These are phyloP conservation scores for Naegleria fowleri DNA, from an alignment of 208 protist genomes.

Conservation along the genomic window DNA sequence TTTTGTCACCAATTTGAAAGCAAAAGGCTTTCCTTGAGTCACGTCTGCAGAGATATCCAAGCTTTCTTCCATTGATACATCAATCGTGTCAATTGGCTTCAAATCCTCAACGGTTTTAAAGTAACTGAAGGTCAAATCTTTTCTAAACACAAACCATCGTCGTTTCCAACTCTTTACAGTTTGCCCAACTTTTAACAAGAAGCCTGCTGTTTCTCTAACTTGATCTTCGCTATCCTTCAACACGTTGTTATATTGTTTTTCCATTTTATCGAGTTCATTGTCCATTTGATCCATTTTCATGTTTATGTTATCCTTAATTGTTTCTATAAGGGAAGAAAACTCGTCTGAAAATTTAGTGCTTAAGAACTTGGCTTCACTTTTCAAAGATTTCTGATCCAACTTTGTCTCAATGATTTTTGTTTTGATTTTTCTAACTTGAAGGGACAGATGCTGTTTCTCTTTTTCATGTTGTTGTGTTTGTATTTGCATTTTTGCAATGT, in stretches of 20 bases:
- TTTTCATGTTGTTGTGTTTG: background rate
- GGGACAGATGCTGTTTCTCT: background rate
- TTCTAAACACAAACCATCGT: slow-evolving; percentile 8
- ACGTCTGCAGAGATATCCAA: background rate
- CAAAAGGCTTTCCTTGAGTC: slow-evolving; percentile 2
- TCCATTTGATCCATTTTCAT: background rate
- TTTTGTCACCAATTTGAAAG: slow-evolving; percentile 15
- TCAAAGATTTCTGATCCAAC: background rate
- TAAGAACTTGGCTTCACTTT: background rate
- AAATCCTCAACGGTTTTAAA: background rate
- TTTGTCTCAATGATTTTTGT: background rate
- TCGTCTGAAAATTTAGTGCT: background rate
- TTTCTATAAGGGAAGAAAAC: background rate
- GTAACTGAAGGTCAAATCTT: slow-evolving; percentile 14
- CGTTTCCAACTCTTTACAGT: slow-evolving; percentile 19
- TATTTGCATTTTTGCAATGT: background rate
- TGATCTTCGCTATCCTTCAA: background rate
- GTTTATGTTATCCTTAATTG: background rate
- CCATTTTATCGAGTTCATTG: background rate
- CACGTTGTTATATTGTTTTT: background rate
- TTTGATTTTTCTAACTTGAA: background rate
- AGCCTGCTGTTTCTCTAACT: background rate
- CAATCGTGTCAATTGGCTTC: slow-evolving; percentile 3
- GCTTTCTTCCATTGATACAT: background rate
- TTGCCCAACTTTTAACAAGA: background rate